phyloP scores from a whole-genome alignment of 139 green algal genomes.

The Closterium sp. region DNA sequence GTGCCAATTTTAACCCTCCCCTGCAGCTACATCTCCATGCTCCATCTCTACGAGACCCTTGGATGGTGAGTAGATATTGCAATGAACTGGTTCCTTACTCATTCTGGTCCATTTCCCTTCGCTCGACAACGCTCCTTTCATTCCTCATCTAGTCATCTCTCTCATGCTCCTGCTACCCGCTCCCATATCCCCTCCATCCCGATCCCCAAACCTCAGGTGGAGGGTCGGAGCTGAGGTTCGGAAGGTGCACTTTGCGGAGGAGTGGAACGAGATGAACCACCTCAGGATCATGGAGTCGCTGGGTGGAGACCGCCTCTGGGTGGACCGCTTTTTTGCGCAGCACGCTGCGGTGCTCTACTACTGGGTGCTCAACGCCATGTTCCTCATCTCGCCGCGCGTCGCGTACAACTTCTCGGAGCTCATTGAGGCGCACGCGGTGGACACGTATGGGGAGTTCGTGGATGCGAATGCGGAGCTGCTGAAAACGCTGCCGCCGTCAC shows the following conservation, averaged over 20 bases:
- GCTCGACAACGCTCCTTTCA: too few relatives aligned
- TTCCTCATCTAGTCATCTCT: neutral
- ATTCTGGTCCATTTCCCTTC: conserved; percentile 12
- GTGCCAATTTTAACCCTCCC: neutral
- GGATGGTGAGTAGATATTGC: conserved; percentile 58
- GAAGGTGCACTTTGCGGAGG: conserved; percentile 61
- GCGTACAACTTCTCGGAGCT: conserved; percentile 94
- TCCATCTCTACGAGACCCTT: conserved; percentile 78
- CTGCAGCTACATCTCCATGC: conserved; percentile 74
- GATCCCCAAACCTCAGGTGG: conserved; percentile 33
- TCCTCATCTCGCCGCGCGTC: conserved; percentile 69
- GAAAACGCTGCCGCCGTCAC: conserved; percentile 78
- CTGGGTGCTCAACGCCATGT: conserved; percentile 45
- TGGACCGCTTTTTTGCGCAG: conserved; percentile 64
- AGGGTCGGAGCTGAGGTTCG: conserved; percentile 42
- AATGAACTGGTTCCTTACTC: too few relatives aligned
- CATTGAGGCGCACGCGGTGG: conserved; percentile 73
- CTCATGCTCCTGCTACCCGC: neutral
- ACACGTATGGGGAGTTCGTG: conserved; percentile 83
- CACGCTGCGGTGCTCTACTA: conserved; percentile 53
- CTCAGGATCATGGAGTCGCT: conserved; percentile 95
- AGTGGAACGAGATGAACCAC: conserved; percentile 56
- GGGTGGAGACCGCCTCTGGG: conserved; percentile 87
- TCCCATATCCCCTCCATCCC: neutral
- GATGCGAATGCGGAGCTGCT: conserved; percentile 72